These are phyloP conservation scores for Psidium guajava DNA, from an alignment of 345 rosid genomes.

Conservation along the genomic window DNA sequence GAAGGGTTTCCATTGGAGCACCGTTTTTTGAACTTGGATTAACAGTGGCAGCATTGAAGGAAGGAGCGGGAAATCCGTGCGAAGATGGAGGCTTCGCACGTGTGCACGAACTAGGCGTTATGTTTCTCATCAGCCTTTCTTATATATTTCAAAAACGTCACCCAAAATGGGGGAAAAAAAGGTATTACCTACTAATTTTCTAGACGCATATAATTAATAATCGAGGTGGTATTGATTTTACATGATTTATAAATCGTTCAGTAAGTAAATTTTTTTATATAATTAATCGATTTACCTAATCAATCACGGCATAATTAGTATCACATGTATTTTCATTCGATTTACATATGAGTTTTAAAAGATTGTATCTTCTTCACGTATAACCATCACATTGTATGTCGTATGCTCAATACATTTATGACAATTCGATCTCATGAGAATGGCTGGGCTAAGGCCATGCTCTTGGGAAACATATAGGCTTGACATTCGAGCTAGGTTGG, in stretches of 20 bases:
- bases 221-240: neutral
- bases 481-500: neutral
- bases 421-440: neutral
- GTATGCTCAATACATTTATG: neutral
- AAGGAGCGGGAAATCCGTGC: conserved; percentile 14
- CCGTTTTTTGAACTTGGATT: neutral
- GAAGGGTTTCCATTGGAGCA: neutral
- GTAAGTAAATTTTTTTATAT: neutral
- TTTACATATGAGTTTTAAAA: neutral
- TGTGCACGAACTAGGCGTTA: neutral
- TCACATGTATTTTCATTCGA: neutral
- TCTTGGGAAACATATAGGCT: neutral
- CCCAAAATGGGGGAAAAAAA: neutral
- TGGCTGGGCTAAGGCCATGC: neutral
- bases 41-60: neutral
- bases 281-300: accelerated
- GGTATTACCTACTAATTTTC: neutral
- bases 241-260: accelerated
- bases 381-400: neutral
- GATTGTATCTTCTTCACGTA: neutral
- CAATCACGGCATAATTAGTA: accelerated
- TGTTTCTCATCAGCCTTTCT: neutral
- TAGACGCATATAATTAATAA: neutral
- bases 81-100: neutral
- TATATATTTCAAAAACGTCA: neutral